Evolutionary conservation across 2,329 filamentous ascomycete species (phyloP).

Genomic region (Penicillium nordicum): DNA sequence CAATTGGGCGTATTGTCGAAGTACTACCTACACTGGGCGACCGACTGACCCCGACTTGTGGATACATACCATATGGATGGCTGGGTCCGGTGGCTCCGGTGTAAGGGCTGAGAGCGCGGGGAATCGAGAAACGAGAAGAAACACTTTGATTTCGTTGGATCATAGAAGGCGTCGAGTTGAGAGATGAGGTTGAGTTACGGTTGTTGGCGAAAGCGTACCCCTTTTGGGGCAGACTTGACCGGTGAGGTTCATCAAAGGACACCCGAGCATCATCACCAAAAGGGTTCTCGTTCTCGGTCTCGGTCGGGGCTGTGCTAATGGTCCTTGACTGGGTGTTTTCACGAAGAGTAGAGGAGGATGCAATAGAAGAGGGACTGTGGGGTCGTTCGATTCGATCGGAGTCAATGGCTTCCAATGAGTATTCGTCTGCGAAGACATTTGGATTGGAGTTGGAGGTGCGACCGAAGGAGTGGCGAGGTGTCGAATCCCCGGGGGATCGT

Average conservation of each 20-base stretch:
- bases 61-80: slow-evolving; percentile 81
- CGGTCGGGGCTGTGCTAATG: slow-evolving; percentile 22
- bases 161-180: slow-evolving; percentile 31
- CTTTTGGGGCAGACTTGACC: slow-evolving; percentile 38
- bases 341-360: slow-evolving; percentile 34
- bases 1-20: slow-evolving; percentile 61
- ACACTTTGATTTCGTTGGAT: slow-evolving; percentile 43
- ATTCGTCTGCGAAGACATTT: slow-evolving; percentile 50
- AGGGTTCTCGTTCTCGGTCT: slow-evolving; percentile 32
- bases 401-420: slow-evolving; percentile 44
- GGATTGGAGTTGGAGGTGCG: slow-evolving; percentile 37
- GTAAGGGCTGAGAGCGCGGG: slow-evolving; percentile 61
- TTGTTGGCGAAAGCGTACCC: slow-evolving; percentile 26
- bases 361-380: slow-evolving; percentile 32
- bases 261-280: slow-evolving; percentile 37
- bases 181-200: slow-evolving; percentile 34
- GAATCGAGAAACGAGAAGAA: slow-evolving; percentile 46
- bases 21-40: slow-evolving; percentile 68
- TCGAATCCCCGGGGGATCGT: slow-evolving; percentile 26
- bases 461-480: slow-evolving; percentile 31
- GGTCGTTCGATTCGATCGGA: slow-evolving; percentile 31
- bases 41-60: slow-evolving; percentile 60
- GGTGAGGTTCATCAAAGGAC: slow-evolving; percentile 32
- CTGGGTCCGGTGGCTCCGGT: slow-evolving; percentile 69
- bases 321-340: slow-evolving; percentile 27